Evolutionary conservation across 345 rosid genomes (phyloP).

Genomic region (Abelmoschus esculentus): DNA sequence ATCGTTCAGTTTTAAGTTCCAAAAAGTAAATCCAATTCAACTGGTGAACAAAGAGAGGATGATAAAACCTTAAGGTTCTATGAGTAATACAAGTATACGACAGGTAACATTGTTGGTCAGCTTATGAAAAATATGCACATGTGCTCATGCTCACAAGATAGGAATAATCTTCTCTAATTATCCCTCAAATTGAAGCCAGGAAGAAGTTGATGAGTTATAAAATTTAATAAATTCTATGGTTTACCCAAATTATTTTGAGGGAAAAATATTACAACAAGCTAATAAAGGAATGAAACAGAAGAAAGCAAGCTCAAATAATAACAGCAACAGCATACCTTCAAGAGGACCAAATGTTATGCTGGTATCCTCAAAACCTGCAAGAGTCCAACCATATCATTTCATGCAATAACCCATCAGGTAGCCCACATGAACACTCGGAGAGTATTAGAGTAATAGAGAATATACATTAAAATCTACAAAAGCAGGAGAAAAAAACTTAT

Average conservation of each 20-base stretch:
- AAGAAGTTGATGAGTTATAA: background rate
- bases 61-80: background rate
- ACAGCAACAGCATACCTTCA: too few species aligned
- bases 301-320: too few species aligned
- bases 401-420: background rate
- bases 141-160: too few species aligned
- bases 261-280: background rate
- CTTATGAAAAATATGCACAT: too few species aligned
- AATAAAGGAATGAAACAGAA: slow-evolving; percentile 17
- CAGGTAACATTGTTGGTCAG: too few species aligned
- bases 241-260: background rate
- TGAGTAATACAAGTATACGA: background rate
- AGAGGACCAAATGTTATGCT: slow-evolving; percentile 66
- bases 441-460: background rate
- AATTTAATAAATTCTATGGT: background rate
- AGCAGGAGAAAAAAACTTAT: background rate
- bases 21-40: background rate
- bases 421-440: background rate
- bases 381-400: slow-evolving; percentile 11
- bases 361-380: slow-evolving; percentile 85
- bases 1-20: background rate
- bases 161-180: background rate
- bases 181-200: too few species aligned
- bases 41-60: background rate
- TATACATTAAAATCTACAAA: background rate